Base-by-base conservation (phyloP, 2,329 filamentous ascomycete genomes). In the Dothidotthia symphoricarpi region DNA sequence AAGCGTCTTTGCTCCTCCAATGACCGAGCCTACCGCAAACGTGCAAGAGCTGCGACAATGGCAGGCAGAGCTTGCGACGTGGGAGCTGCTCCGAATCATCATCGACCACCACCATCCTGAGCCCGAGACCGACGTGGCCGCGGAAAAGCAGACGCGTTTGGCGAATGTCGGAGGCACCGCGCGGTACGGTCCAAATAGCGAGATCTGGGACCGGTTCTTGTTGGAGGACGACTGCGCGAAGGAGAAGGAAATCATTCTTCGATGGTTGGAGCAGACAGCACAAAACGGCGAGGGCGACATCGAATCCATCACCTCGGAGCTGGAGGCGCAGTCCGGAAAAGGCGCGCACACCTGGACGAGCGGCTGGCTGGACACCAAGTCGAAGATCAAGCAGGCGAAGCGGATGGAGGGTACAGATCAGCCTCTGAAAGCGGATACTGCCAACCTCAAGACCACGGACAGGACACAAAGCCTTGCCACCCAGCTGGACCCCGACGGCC, bases 291-390 rank as follows among this genome's bases (percentile, higher is more conserved):
- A 81, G 3, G 82, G 82, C 27, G 82, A 86, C 46, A 82, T 95
- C 19, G 81, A 90, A 49, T 79, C 83, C 16, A 72, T 95, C 17
- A 85, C 90, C 34, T 77, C 82, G 35, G 84, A 91, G 39, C 36
- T 66, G 36, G 85, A 90, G 61, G 76, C 81, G 43, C 82, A 82
- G 46, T 85, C 87, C 10, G 86, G 91, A 43, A 76, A 87, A 55
- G 61, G 58, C 26, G 58, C 55, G 14, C 52, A 61, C n/a, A 81
- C 90, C 8, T 87, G 93, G 71, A 82, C 86, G 17, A 83, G 89
- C 63, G 91, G 91, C 27, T 96, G 90, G 87, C 80, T 96, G 47
- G 88, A 95, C 63, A 96, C 93, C 0, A 86, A 89, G 47, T 82
- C 87, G 41, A 83, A 84, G 31, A 88, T 98, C 67, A 98, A 98